A percentile compares a stretch with the other conserved stretches of the same genome.
These are phyloP conservation scores for Hypoxylon sp. DNA, from an alignment of 2,329 filamentous ascomycete species.

Conservation along the genomic window DNA sequence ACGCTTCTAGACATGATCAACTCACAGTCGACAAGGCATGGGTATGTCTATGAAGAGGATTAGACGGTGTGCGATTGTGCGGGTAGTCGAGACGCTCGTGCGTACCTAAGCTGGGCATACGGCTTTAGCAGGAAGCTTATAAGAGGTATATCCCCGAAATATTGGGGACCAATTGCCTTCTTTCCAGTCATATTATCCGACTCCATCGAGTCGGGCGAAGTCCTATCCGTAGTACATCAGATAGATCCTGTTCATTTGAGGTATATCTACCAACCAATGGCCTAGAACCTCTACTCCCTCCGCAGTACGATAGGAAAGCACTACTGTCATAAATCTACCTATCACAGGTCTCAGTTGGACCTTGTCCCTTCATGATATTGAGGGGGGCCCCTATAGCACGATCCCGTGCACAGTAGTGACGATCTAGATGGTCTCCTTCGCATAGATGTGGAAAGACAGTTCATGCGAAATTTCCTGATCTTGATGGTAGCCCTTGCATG, in stretches of 20 bases:
- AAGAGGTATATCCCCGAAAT: constrained; percentile 12
- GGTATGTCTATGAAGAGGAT: background rate
- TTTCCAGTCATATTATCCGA: background rate
- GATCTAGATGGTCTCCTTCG: constrained; percentile 1
- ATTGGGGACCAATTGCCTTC: constrained; percentile 10
- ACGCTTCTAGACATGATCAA: constrained; percentile 17
- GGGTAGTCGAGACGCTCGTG: background rate
- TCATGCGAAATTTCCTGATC: constrained; percentile 7
- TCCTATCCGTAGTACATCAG: background rate
- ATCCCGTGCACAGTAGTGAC: background rate
- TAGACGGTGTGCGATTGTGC: background rate
- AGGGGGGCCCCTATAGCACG: background rate
- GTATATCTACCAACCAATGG: background rate
- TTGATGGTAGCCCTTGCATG: constrained; percentile 18
- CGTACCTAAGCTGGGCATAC: background rate
- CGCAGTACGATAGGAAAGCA: background rate
- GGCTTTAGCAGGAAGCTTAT: background rate
- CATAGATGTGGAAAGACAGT: constrained; percentile 8
- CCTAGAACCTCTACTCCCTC: background rate
- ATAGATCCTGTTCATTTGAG: background rate
- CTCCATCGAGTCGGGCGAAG: background rate
- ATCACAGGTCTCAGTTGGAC: background rate
- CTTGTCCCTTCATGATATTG: background rate
- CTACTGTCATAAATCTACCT: background rate
- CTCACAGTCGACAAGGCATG: constrained; percentile 1